Percentiles rank a stretch among this genome's conserved stretches.
Evolutionary conservation across 768 basidiomycete genomes (phyloP).

Genomic region (Boletus coccyginus): DNA sequence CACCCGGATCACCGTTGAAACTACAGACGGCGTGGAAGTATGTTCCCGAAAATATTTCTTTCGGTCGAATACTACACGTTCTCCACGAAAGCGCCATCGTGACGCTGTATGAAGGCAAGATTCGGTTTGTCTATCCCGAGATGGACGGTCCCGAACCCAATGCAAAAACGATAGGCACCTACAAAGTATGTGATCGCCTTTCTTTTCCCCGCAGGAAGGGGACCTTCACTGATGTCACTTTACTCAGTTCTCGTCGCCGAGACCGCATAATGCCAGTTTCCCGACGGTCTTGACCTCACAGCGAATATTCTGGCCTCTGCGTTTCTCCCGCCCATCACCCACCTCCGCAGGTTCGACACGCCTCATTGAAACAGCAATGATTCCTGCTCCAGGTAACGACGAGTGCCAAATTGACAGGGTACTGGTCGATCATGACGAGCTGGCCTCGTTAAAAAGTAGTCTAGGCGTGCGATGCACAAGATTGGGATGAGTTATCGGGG

Average conservation of each 20-base stretch:
- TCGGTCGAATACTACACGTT: conserved; percentile 27
- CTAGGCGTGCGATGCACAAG: conserved; percentile 25
- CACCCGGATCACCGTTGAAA: conserved; percentile 5
- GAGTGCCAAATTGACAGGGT: conserved; percentile 19
- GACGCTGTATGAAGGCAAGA: conserved; percentile 24
- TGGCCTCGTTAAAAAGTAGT: conserved; percentile 2
- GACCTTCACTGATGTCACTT: not conserved
- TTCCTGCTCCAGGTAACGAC: conserved; percentile 15
- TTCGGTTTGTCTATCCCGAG: conserved; percentile 26
- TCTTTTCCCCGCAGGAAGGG: not conserved
- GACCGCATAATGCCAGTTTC: conserved; percentile 14
- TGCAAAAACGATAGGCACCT: conserved; percentile 14
- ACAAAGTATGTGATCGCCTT: conserved; percentile 13
- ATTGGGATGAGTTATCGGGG: conserved; percentile 33
- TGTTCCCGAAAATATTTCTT: conserved; percentile 21
- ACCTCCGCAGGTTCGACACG: conserved; percentile 9
- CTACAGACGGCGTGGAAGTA: conserved; percentile 19
- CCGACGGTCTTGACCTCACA: conserved; percentile 26
- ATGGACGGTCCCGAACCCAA: conserved; percentile 17
- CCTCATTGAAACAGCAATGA: conserved; percentile 21
- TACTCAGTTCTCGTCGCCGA: conserved; percentile 19
- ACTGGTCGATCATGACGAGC: conserved; percentile 24
- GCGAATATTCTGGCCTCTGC: conserved; percentile 29
- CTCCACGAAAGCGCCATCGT: conserved; percentile 28
- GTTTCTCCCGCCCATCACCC: conserved; percentile 9